Conservation (phyloP, 169 alveolate genomes). For the Plasmodium gallinaceum region DNA sequence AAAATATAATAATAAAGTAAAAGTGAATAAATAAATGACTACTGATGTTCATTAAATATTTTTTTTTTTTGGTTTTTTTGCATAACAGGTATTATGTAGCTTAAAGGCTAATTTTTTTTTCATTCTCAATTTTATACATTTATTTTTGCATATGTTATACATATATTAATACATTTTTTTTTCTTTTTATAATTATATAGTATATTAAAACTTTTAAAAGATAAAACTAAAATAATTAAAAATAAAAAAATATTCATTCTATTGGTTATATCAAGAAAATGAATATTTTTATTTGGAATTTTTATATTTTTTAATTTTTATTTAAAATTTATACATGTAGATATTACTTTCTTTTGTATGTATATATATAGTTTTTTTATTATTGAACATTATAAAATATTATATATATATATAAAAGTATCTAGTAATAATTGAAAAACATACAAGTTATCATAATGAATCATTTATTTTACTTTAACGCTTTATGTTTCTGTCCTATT, state of each 20-base stretch:
- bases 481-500: too few relatives aligned
- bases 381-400: too few relatives aligned
- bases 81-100: slow-evolving; percentile 52
- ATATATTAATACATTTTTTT: slow-evolving; percentile 6
- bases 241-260: not conserved
- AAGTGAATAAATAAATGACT: not conserved
- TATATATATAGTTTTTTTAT: too few relatives aligned
- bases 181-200: not conserved
- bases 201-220: slow-evolving; percentile 2
- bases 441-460: too few relatives aligned
- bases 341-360: too few relatives aligned
- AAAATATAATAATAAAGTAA: not conserved
- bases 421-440: too few relatives aligned
- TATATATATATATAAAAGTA: too few relatives aligned
- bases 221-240: not conserved
- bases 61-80: slow-evolving; percentile 65
- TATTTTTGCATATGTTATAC: slow-evolving; percentile 5
- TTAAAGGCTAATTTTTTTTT: slow-evolving; percentile 21
- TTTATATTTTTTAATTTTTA: not conserved
- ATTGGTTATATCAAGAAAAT: not conserved
- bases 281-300: not conserved
- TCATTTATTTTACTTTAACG: too few relatives aligned
- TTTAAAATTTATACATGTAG: not conserved
- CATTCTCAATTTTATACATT: not conserved
- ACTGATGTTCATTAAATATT: slow-evolving; percentile 10